A percentile compares a stretch with the other conserved stretches of the same genome.
These are phyloP conservation scores for Ascochyta lentis DNA, from an alignment of 2,329 filamentous ascomycete species.

Conservation along the genomic window DNA sequence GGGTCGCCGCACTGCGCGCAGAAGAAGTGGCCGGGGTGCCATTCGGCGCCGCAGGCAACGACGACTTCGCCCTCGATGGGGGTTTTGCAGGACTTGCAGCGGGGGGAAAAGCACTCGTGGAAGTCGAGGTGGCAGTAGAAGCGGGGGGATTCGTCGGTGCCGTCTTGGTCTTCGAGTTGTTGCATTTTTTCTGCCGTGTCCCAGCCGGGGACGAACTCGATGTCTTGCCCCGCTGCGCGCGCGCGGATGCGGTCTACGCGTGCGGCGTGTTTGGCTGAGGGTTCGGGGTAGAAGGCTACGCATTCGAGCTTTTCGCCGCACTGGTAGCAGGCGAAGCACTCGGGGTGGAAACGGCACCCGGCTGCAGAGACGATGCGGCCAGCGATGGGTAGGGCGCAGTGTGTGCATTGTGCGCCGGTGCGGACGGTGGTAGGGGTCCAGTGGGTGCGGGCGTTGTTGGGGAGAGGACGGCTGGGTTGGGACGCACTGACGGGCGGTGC, in stretches of 20 bases:
- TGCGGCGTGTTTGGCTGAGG: slow-evolving; percentile 71
- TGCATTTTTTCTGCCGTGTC: slow-evolving; percentile 65
- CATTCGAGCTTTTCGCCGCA: slow-evolving; percentile 90
- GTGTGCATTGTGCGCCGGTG: slow-evolving; percentile 77
- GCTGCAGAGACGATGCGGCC: slow-evolving; percentile 87
- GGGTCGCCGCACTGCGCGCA: slow-evolving; percentile 96
- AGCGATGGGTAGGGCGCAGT: slow-evolving; percentile 83
- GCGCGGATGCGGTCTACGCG: slow-evolving; percentile 76
- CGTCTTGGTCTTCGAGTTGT: slow-evolving; percentile 65
- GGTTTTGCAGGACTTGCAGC: slow-evolving; percentile 95
- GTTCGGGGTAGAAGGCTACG: slow-evolving; percentile 95
- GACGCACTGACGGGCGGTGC: neutral
- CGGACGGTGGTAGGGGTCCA: slow-evolving; percentile 55
- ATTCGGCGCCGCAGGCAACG: slow-evolving; percentile 91
- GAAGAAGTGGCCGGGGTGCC: slow-evolving; percentile 98
- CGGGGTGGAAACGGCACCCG: slow-evolving; percentile 85
- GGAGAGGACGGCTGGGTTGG: neutral
- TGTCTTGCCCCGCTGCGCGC: slow-evolving; percentile 59
- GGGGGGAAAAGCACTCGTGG: slow-evolving; percentile 90
- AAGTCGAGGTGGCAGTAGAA: slow-evolving; percentile 99
- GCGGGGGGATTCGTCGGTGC: slow-evolving; percentile 68
- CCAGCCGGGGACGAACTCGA: slow-evolving; percentile 52
- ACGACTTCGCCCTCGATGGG: slow-evolving; percentile 96
- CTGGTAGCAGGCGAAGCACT: slow-evolving; percentile 88
- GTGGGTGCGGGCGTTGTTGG: slow-evolving; percentile 49